Base-by-base conservation (phyloP, 768 basidiomycete genomes). In the Trametes coccinea region DNA sequence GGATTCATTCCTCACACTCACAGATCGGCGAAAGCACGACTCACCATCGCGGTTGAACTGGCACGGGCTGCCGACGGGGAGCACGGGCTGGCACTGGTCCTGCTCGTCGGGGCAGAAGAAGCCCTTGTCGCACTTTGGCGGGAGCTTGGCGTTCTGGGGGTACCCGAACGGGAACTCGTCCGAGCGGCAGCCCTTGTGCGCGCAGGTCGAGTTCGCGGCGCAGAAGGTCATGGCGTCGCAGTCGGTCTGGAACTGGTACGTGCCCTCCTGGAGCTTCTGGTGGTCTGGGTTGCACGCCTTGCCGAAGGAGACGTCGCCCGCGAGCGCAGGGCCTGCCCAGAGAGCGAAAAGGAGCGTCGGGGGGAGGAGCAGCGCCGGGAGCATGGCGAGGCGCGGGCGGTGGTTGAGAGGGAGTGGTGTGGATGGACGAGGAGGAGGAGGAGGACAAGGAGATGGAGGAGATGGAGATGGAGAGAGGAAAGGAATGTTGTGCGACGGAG, bases 41-140 rank as follows among this genome's bases (percentile, higher is more conserved):
- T 56, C 61, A 90, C 93, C 92, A 73, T 95, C 93, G 55, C 93
- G 86, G 70, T 94, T 90, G 61, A 95, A 82, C 73, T 95, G 92
- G 76, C 93, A 95, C 31, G 80, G 70, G 63, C 84, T 87, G 30
- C 80, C 86, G 3, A 92, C 84, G 0, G 81, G 57, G 14, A 90
- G 76, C 37, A 87, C 66, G 5, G 74, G 64, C 69, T 87, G 82
- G 75, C 93, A 95, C 7, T 72, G 76, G 64, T 86, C 85, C 61
- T 83, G 84, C 75, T 94, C 94, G 68, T 95, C 92, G 0, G 92
- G 92, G 73, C 93, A 95, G 73, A 94, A 95, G 68, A 83, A 70
- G 17, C 84, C 87, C 34, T 67, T 65, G 7, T 76, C 70, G 69
- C 93, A 95, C 66, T 83, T 79, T 10, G 79, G 75, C 1, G 93